Evolutionary conservation across 2,329 filamentous ascomycete species (phyloP).

Genomic region (Lojkania enalia): DNA sequence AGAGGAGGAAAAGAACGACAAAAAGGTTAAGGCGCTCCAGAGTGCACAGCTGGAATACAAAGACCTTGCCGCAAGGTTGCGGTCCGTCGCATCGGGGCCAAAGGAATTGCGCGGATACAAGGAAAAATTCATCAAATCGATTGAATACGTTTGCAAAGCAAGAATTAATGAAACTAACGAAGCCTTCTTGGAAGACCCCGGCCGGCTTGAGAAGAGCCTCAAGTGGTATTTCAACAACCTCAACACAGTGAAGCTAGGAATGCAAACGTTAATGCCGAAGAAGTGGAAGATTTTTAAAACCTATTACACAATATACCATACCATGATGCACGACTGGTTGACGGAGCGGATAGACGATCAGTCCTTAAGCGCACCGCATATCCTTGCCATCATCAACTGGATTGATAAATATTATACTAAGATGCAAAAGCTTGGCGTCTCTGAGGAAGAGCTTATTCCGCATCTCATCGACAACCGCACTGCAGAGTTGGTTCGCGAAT

Average conservation of each 20-base stretch:
- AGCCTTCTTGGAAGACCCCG: conserved; percentile 80
- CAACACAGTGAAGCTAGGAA: conserved; percentile 89
- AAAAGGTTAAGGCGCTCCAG: conserved; percentile 85
- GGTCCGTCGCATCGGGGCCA: conserved; percentile 91
- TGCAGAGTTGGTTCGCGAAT: conserved; percentile 87
- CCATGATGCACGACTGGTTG: conserved; percentile 93
- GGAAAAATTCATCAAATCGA: conserved; percentile 85
- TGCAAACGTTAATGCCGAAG: conserved; percentile 88
- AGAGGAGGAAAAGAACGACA: conserved; percentile 95
- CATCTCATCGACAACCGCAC: conserved; percentile 91
- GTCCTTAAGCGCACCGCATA: conserved; percentile 75
- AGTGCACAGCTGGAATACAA: conserved; percentile 95
- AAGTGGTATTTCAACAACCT: conserved; percentile 99
- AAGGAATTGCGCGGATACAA: conserved; percentile 95
- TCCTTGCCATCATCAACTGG: conserved; percentile 92
- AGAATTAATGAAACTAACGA: conserved; percentile 74
- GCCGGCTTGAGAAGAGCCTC: conserved; percentile 80
- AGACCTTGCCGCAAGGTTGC: conserved; percentile 89
- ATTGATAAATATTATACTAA: conserved; percentile 95
- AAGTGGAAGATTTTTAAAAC: conserved; percentile 96
- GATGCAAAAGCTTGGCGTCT: conserved; percentile 86
- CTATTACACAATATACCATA: conserved; percentile 89
- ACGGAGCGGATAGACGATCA: conserved; percentile 80
- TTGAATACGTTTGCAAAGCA: conserved; percentile 71
- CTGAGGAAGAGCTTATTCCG: conserved; percentile 73